Evolutionary conservation across 208 protist genomes (phyloP).

Genomic region (Willaertia magna): DNA sequence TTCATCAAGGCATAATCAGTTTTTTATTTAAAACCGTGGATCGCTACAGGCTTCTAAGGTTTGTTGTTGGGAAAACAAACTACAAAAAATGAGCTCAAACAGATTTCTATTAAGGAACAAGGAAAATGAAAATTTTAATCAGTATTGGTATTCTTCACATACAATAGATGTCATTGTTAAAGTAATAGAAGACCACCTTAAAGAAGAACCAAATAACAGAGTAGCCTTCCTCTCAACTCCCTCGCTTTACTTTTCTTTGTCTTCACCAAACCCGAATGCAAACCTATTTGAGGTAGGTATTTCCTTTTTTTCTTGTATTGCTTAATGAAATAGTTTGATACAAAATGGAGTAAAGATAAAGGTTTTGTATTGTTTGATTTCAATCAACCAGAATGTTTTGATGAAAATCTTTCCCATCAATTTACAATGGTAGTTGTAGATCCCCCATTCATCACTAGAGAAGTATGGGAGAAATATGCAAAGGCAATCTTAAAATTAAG

Average conservation of each 20-base stretch:
- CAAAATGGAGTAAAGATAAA: conserved; percentile 47
- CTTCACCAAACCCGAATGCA: conserved; percentile 3
- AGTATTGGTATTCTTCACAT: conserved; percentile 78
- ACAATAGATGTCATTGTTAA: conserved; percentile 51
- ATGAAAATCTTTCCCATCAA: conserved; percentile 44
- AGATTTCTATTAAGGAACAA: conserved; percentile 13
- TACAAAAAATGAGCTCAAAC: no score
- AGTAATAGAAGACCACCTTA: conserved; percentile 38
- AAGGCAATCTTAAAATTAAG: conserved; percentile 42
- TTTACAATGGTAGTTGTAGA: conserved; percentile 81
- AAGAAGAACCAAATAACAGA: conserved; percentile 36
- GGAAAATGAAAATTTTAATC: conserved; percentile 62
- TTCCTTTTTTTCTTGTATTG: conserved; percentile 28
- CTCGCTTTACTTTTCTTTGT: conserved; percentile 65
- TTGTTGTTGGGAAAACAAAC: no score
- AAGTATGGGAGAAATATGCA: conserved; percentile 65
- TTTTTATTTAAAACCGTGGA: no score
- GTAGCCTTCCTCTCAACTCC: conserved; percentile 74
- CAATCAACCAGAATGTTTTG: conserved; percentile 44
- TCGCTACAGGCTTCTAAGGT: no score
- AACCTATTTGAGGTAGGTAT: conserved; percentile 17
- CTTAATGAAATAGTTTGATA: conserved; percentile 65
- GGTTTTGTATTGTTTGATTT: conserved; percentile 72
- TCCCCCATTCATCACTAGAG: conserved; percentile 75
- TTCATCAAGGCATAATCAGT: no score